Evolutionary conservation across 441 rosid genomes (phyloP).

Genomic region (Pelargonium fulgidum): DNA sequence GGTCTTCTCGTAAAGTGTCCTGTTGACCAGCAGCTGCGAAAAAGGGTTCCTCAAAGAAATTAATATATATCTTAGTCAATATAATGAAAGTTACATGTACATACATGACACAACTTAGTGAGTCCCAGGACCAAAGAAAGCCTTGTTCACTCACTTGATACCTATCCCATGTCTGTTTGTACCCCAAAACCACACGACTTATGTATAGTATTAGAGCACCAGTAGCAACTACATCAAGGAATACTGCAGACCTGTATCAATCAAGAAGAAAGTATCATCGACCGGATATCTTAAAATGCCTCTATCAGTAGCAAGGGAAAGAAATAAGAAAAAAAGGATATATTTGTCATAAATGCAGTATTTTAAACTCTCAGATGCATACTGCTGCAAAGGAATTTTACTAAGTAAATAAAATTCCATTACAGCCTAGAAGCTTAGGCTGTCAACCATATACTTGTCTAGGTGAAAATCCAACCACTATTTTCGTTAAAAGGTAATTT

Average conservation of each 20-base stretch:
- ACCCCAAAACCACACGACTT: slow-evolving; percentile 83
- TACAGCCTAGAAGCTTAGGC: background rate
- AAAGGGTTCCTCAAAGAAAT: slow-evolving; percentile 19
- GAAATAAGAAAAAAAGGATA: background rate
- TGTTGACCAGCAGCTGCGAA: slow-evolving; percentile 80
- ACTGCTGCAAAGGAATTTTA: background rate
- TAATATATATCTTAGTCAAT: slow-evolving; percentile 12
- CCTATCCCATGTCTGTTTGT: slow-evolving; percentile 96
- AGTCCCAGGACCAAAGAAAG: background rate
- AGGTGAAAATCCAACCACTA: too few relatives aligned
- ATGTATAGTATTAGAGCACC: slow-evolving; percentile 73
- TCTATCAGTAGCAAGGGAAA: background rate
- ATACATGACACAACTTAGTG: background rate
- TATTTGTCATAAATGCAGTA: background rate
- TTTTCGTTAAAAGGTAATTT: too few relatives aligned
- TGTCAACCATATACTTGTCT: too few relatives aligned
- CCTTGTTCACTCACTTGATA: slow-evolving; percentile 60
- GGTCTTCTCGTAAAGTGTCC: slow-evolving; percentile 90
- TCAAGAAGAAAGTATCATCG: slow-evolving; percentile 1
- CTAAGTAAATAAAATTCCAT: background rate
- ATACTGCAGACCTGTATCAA: slow-evolving; percentile 64
- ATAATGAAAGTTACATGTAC: background rate
- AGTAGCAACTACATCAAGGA: slow-evolving; percentile 77
- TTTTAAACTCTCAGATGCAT: background rate
- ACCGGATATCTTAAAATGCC: background rate